Evolutionary conservation across 768 basidiomycete genomes (phyloP), one percentile per base, ranked within the genome.

Genomic region (Mycena capillaripes): DNA sequence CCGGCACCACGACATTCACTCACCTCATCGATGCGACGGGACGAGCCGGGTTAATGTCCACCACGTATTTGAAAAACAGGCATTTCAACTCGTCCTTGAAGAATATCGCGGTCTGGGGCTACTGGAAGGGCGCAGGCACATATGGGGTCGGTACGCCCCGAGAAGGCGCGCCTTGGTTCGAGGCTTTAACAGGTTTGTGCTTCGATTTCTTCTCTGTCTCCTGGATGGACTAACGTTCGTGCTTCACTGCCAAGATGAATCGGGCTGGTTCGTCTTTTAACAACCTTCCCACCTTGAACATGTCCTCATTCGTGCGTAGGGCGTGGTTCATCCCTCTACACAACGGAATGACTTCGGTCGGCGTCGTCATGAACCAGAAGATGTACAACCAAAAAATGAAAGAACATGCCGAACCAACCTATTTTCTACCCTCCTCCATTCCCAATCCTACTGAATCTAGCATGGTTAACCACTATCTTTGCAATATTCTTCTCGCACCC

Each of bases 81-180:
- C 89, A 86, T 72, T 91, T 89, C 78, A 94, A 93, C 66, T 86
- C 87, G 40, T 90, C 90, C 4, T 77, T 95, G 63, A 91, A 89
- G 77, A 95, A 95, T 76, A 85, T 94, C 19, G 93, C 93, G 4
- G 84, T 92, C 25, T 95, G 93, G 93, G 93, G 90, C 4, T 95
- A 95, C 76, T 95, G 92, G 92, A 84, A 78, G 44, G 84, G 86
- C 23, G 86, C 86, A 0, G 85, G 81, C 19, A 83, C 82, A 40
- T 95, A 92, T 76, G 89, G 88, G 4, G 69, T 70, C 29, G 87
- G 86, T 48, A 87, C 89, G 4, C 57, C 78, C 21, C 84, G 90
- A 46, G 83, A 88, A 78, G 90, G 90, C 11, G 85, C 90, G 0
- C 91, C 91, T 12, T 90, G 89, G 88, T 92, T 92, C 73, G 93